Evolutionary conservation across 306 rosid genomes (phyloP).

Genomic region (Lathyrus sativus): DNA sequence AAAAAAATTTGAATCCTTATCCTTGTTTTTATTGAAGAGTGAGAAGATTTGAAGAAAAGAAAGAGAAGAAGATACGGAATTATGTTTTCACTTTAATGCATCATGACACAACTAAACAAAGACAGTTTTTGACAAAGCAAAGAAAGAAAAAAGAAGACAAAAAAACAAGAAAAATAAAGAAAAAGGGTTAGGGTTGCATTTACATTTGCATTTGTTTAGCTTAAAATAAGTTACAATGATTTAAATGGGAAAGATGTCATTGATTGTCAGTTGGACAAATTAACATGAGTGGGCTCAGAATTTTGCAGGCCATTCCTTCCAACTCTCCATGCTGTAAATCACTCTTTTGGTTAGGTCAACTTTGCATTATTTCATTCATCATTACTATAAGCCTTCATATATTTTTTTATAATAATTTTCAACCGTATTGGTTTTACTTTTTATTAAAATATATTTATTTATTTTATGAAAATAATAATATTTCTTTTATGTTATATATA

Average conservation of each 20-base stretch:
- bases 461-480: too few species aligned
- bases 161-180: neutral
- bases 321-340: constrained; percentile 4
- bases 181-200: neutral
- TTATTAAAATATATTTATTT: too few species aligned
- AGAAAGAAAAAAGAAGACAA: too few species aligned
- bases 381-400: neutral
- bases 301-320: constrained; percentile 43
- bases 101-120: constrained; percentile 1
- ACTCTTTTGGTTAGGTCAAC: constrained; percentile 41
- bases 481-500: too few species aligned
- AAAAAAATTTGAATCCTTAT: neutral
- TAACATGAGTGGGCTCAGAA: constrained; percentile 54
- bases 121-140: neutral
- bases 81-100: neutral
- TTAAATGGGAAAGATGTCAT: constrained; percentile 42
- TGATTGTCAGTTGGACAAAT: constrained; percentile 53
- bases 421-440: too few species aligned
- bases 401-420: neutral
- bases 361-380: constrained; percentile 28
- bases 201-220: constrained; percentile 10
- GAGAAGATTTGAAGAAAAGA: neutral
- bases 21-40: neutral
- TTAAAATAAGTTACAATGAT: constrained; percentile 39
- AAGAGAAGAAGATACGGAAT: neutral